phyloP scores from a whole-genome alignment of 2,329 filamentous ascomycete species.

The Aspergillus ruber region DNA sequence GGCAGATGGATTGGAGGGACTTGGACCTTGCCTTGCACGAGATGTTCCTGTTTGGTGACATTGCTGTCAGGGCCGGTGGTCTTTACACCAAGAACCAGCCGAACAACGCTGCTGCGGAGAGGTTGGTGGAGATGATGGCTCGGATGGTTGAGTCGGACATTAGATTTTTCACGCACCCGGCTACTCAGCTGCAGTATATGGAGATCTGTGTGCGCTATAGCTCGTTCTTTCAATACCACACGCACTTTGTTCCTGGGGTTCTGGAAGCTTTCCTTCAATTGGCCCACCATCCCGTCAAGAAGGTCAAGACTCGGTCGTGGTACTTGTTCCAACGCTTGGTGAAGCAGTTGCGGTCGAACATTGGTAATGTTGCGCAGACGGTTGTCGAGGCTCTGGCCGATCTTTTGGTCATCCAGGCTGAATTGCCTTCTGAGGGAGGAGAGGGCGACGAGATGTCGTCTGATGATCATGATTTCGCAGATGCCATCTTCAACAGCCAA shows the following conservation, averaged over 20 bases:
- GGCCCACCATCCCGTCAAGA: conserved; percentile 79
- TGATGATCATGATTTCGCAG: conserved; percentile 83
- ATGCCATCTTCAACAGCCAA: conserved; percentile 84
- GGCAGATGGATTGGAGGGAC: conserved; percentile 85
- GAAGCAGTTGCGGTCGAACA: conserved; percentile 74
- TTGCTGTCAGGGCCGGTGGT: conserved; percentile 82
- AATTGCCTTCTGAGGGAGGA: conserved; percentile 68
- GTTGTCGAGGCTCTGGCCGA: conserved; percentile 87
- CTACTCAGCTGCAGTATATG: conserved; percentile 94
- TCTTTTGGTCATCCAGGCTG: conserved; percentile 82
- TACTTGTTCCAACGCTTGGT: conserved; percentile 92
- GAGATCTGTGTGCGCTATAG: conserved; percentile 95
- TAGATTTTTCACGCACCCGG: conserved; percentile 78
- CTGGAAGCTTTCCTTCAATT: conserved; percentile 87
- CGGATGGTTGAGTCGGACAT: conserved; percentile 96
- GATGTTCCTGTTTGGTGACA: conserved; percentile 91
- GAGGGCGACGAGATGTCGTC: conserved; percentile 88
- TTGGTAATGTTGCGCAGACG: conserved; percentile 84
- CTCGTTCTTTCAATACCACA: conserved; percentile 82
- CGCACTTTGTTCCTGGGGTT: conserved; percentile 73
- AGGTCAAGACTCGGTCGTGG: conserved; percentile 88
- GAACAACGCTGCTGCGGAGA: conserved; percentile 69
- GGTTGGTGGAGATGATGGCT: conserved; percentile 84
- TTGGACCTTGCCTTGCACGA: conserved; percentile 89
- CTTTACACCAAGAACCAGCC: conserved; percentile 81